Base-by-base conservation (phyloP, 805 yeast species). In the Spencermartinsiella europaea region DNA sequence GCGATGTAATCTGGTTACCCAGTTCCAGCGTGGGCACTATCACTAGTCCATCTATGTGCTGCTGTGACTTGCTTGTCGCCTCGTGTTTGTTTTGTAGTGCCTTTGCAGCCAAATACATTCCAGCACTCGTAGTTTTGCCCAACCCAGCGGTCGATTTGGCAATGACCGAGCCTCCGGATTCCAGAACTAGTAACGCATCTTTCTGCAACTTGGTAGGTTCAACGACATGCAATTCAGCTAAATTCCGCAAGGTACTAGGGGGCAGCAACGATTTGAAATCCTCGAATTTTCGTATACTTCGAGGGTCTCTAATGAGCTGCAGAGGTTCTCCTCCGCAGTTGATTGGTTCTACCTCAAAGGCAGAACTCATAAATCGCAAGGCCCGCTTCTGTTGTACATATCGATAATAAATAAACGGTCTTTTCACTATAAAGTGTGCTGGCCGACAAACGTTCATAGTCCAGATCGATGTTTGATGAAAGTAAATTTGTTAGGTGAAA, bases 21-120 rank as follows among this genome's bases (percentile, higher is more conserved):
- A 66, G 52, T 15, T 63, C 58, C 12, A 57, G 50, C 1, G 61
- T 55, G 5, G 71, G 71, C 2, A 67, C 72, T 15, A 67, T 42
- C 8, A 67, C 44, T 7, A 67, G 45, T 34, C 58, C 59, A 8
- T 62, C 54, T 19, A 57, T 47, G 34, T 25, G 31, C 31, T 25
- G 10, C 31, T 25, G 31, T 12, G 10, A 7, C 31, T 25, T 7
- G 31, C 20, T 40, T 4, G 34, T 44, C 46, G 37, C 46, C 27
- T 15, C 46, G 31, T 38, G 42, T 41, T 16, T 40, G 37, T 10
- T 16, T n/a, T 21, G 19, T 12, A 10, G 38, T 16, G 53, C 49
- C 15, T 25, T 25, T 2, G 64, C 53, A 19, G 63, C 50, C 17
- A 60, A 37, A n/a, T 56, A 52, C 7, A 68, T 45, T 1, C 52